Conservation (phyloP, 2,329 filamentous ascomycete species). For the Didymellaceae sp. region DNA sequence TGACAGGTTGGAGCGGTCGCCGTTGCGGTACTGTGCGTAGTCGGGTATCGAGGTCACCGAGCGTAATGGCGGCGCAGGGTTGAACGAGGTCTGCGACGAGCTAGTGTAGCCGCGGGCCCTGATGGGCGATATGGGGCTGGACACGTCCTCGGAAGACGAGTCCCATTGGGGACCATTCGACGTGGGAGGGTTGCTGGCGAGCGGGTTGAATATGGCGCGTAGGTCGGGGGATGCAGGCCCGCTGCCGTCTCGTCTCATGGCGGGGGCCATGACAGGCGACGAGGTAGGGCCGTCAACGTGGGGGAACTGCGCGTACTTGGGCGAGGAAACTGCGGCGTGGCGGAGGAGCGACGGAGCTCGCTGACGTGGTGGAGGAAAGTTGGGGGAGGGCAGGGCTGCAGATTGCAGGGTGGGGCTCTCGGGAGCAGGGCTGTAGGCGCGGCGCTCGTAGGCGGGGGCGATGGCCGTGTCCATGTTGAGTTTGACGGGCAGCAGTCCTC, state of each 20-base stretch:
- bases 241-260: conserved; percentile 34
- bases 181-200: conserved; percentile 45
- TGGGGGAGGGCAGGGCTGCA: conserved; percentile 47
- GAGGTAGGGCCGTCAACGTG: conserved; percentile 26
- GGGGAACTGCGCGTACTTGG: conserved; percentile 33
- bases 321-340: conserved; percentile 39
- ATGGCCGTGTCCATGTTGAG: conserved; percentile 39
- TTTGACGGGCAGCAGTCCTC: conserved; percentile 29
- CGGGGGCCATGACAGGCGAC: conserved; percentile 37
- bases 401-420: conserved; percentile 42
- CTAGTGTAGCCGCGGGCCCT: conserved; percentile 43
- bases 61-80: conserved; percentile 36
- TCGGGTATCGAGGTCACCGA: conserved; percentile 49
- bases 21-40: conserved; percentile 39
- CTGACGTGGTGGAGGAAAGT: conserved; percentile 50
- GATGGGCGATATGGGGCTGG: conserved; percentile 22
- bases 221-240: conserved; percentile 39
- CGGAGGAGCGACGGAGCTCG: conserved; percentile 51
- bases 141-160: conserved; percentile 30
- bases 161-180: conserved; percentile 34
- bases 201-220: conserved; percentile 42
- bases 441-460: conserved; percentile 35
- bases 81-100: conserved; percentile 38
- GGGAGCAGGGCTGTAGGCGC: conserved; percentile 38
- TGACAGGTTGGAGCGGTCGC: conserved; percentile 40